Percentiles rank a stretch among this genome's conserved stretches.
phyloP scores from a whole-genome alignment of 2,329 filamentous ascomycete genomes.

The Fusarium dimerum region DNA sequence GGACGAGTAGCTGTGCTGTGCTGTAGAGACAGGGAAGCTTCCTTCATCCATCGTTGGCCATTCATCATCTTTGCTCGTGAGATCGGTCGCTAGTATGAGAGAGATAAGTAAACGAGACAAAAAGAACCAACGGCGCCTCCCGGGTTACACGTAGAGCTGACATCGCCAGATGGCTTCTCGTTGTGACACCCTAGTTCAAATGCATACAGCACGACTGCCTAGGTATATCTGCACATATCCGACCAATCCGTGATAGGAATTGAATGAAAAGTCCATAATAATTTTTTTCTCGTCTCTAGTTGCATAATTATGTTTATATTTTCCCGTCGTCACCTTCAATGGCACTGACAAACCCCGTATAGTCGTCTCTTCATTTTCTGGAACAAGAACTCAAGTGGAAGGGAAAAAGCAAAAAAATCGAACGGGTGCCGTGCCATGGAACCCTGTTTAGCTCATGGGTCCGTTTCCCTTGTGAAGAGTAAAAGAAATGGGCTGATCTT shows the following conservation, averaged over 20 bases:
- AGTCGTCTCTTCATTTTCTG: conserved; percentile 10
- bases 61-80: no score
- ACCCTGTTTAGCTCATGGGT: no score
- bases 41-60: no score
- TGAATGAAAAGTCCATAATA: conserved; percentile 8
- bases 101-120: neutral
- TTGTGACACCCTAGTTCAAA: neutral
- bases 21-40: no score
- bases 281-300: neutral
- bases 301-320: conserved; percentile 1
- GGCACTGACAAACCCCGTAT: no score
- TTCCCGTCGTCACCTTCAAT: neutral
- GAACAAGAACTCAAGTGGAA: conserved; percentile 4
- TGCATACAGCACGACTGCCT: neutral
- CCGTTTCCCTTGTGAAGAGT: no score
- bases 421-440: no score
- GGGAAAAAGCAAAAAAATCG: no score
- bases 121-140: conserved; percentile 5
- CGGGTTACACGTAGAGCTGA: conserved; percentile 6
- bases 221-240: no score
- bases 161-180: conserved; percentile 15
- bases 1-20: no score
- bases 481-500: no score
- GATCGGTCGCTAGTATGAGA: no score
- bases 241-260: conserved; percentile 2